A percentile compares a stretch with the other conserved stretches of the same genome.
Conservation (phyloP, 148 eudicot genomes). For the Dianthus caryophyllus region DNA sequence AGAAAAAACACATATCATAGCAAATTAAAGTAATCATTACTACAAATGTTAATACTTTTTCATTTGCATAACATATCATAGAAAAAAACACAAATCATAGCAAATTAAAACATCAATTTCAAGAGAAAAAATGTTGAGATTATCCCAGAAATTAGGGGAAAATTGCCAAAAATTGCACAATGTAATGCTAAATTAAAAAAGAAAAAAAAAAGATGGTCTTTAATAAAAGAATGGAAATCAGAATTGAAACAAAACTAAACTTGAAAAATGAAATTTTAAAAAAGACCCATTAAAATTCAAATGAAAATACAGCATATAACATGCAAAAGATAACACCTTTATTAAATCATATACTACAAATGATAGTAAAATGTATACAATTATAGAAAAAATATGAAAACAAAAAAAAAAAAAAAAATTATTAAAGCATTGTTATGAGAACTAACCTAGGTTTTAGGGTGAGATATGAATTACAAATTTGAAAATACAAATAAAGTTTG, state of each 20-base stretch:
- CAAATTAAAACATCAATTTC: neutral
- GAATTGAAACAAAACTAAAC: neutral
- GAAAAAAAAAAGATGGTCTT: no score
- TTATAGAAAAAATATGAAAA: neutral
- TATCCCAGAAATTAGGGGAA: neutral
- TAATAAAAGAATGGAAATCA: no score
- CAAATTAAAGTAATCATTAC: neutral
- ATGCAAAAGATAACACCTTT: constrained; percentile 3
- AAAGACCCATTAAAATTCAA: neutral
- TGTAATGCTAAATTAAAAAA: neutral
- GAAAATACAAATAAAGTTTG: neutral
- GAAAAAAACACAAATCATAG: neutral
- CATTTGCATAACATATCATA: no score
- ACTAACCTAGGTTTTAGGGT: neutral
- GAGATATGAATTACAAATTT: neutral
- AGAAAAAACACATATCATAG: neutral
- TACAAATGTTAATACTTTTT: neutral
- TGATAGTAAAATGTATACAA: neutral
- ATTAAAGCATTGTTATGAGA: no score
- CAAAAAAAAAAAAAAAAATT: neutral
- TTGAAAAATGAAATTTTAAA: neutral
- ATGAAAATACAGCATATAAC: neutral
- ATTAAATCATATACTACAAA: neutral
- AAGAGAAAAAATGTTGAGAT: constrained; percentile 1
- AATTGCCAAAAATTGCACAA: neutral